A percentile compares a stretch with the other conserved stretches of the same genome.
Conservation (phyloP, 2,329 filamentous ascomycete species). For the Domatiomyces catenatus region DNA sequence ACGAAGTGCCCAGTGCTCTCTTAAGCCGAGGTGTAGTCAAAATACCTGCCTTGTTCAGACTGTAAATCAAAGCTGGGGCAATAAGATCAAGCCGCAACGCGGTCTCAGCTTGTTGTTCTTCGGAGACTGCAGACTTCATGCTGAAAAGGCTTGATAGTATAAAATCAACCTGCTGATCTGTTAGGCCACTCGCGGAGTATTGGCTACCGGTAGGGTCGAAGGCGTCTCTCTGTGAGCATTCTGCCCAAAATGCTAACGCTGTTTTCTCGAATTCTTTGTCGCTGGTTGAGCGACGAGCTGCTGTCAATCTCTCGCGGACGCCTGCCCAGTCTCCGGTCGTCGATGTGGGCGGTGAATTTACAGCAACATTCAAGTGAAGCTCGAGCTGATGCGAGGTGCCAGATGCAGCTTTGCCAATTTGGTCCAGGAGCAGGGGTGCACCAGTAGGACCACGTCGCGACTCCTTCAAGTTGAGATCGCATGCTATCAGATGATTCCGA, state of each 20-base stretch:
- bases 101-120: neutral
- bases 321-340: neutral
- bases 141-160: neutral
- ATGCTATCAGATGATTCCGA: slow-evolving; percentile 28
- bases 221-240: neutral
- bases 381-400: neutral
- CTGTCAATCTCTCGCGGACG: neutral
- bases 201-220: neutral
- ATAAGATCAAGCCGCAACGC: neutral
- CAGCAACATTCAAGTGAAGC: neutral
- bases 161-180: neutral
- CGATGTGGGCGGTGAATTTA: neutral
- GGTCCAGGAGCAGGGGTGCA: neutral
- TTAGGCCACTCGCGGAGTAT: neutral
- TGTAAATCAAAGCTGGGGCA: neutral
- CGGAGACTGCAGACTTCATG: neutral
- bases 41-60: neutral
- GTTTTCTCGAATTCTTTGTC: neutral
- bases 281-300: neutral
- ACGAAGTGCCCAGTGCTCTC: slow-evolving; percentile 4
- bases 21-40: neutral
- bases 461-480: slow-evolving; percentile 23
- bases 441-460: neutral
- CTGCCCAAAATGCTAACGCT: neutral
- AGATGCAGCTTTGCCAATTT: neutral